Base-by-base conservation (phyloP, 2,329 filamentous ascomycete genomes). In the Xylaria sp. region DNA sequence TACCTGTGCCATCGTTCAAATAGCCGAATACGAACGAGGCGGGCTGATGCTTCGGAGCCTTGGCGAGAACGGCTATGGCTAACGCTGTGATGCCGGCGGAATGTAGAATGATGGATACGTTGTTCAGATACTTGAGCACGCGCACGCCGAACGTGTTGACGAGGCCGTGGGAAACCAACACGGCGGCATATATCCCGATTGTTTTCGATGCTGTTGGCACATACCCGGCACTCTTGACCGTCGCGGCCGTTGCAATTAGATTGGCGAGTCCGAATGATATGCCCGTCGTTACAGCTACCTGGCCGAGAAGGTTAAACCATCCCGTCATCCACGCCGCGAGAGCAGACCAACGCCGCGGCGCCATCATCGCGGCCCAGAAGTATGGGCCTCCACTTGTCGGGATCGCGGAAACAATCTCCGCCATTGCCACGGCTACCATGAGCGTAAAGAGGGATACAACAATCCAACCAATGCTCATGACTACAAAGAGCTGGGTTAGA, bases 341-440 rank as follows among this genome's bases (percentile, higher is more conserved):
- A 3, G 80, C 74, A 1, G 79, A 81, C 77, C 77, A 80, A 2
- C 74, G 73, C 6, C 81, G 79, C 0, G 86, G 86, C 2, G 87
- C 86, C 39, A 89, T 81, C 71, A 88, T 83, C 1, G 86, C 86
- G 0, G 86, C 82, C 87, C 88, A 89, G 76, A 88, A 89, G 74
- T 90, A 89, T 1, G 87, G 86, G 0, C 87, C 87, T 48, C 87
- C 87, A 55, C 82, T 83, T 1, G 86, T 88, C 0, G 87, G 87
- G 68, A 89, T 87, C 0, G 87, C 87, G 6, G 85, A 87, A 7
- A 88, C 86, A 72, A 89, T 87, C 75, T 89, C 87, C 20, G 86
- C 86, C 86, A 89, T 88, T 60, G 84, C 83, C 7, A 84, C 78
- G 13, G 85, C 86, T 25, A 88, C 85, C 57, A 84, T 82, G 71